A percentile compares a stretch with the other conserved stretches of the same genome.
phyloP scores from a whole-genome alignment of 805 yeast species.

The Yamadazyma kitorensis region DNA sequence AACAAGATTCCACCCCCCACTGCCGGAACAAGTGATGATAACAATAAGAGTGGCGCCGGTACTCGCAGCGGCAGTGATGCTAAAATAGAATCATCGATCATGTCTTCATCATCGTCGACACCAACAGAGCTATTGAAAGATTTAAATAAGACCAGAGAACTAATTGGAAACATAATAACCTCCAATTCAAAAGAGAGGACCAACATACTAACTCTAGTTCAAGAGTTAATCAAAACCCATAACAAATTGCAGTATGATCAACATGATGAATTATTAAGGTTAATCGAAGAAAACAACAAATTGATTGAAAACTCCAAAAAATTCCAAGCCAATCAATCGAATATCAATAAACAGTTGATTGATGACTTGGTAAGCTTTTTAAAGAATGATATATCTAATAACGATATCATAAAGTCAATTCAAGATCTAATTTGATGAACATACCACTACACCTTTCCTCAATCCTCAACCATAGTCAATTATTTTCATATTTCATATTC shows the following conservation, averaged over 20 bases:
- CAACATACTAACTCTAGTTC: slow-evolving; percentile 4
- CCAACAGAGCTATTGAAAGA: not conserved
- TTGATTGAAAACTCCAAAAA: slow-evolving; percentile 9
- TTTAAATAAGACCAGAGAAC: slow-evolving; percentile 1
- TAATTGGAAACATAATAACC: not conserved
- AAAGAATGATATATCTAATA: not conserved
- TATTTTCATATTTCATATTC: not conserved
- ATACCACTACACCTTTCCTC: no score
- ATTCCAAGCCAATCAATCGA: slow-evolving; percentile 12
- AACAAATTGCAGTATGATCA: slow-evolving; percentile 5
- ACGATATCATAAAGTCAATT: slow-evolving; percentile 3
- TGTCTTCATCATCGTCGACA: not conserved
- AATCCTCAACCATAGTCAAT: no score
- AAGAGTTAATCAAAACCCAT: slow-evolving; percentile 8
- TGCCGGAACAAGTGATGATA: not conserved
- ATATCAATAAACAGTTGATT: slow-evolving; percentile 12
- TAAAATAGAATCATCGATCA: not conserved
- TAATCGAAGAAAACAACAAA: slow-evolving; percentile 10
- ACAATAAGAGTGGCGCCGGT: not conserved
- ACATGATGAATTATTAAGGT: slow-evolving; percentile 6
- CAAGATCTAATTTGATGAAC: slow-evolving; percentile 1
- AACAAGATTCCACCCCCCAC: no score
- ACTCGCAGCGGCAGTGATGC: not conserved
- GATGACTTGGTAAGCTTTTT: slow-evolving; percentile 6
- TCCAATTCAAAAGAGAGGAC: not conserved